Conservation (phyloP, 75 land plant genomes). For the Cryptomeria japonica region DNA sequence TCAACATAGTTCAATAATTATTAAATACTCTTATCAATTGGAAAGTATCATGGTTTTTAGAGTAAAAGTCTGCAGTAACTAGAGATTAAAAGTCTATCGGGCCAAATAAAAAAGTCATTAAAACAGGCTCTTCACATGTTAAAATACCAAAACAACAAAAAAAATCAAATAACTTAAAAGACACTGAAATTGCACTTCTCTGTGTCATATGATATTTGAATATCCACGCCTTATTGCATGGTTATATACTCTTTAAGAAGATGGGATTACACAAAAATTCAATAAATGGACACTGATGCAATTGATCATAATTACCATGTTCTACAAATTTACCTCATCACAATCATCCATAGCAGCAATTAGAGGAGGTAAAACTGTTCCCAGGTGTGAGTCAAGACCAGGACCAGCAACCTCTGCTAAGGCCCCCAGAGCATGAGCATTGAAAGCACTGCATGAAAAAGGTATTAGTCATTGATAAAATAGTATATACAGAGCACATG, state of each 20-base stretch:
- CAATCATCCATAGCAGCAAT: slow-evolving; percentile 83
- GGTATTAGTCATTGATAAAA: not conserved
- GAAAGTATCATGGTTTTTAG: too few species aligned
- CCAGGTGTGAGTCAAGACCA: slow-evolving; percentile 78
- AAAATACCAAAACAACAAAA: not conserved
- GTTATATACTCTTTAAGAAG: not conserved
- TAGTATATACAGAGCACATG: not conserved
- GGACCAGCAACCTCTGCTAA: slow-evolving; percentile 99
- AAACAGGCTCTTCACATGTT: not conserved
- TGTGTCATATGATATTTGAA: not conserved
- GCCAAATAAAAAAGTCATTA: too few species aligned
- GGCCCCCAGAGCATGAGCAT: slow-evolving; percentile 98
- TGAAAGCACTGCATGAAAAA: slow-evolving; percentile 74
- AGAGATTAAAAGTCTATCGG: too few species aligned
- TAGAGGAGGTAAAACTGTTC: slow-evolving; percentile 81
- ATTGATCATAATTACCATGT: not conserved
- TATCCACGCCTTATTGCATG: not conserved
- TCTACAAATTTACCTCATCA: slow-evolving; percentile 46
- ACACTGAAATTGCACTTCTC: not conserved
- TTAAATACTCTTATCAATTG: too few species aligned
- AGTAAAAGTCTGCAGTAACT: too few species aligned
- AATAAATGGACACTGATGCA: not conserved
- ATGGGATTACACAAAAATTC: not conserved
- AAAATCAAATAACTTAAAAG: not conserved
- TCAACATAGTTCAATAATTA: too few species aligned